Base-by-base conservation (phyloP, 2,329 filamentous ascomycete genomes). In the Aspergillus uvarum region DNA sequence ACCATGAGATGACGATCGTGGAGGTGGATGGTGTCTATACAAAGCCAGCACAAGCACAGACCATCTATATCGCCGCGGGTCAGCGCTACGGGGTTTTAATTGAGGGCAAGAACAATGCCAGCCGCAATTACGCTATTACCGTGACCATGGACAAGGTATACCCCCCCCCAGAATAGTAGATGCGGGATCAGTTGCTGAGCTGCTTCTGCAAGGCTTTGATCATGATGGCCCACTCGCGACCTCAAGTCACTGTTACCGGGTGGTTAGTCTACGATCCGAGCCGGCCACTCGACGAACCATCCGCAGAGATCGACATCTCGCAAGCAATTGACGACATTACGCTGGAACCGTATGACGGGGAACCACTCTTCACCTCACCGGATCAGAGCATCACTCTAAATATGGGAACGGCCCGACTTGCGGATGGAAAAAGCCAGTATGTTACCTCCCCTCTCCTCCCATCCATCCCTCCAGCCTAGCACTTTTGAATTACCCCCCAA, bases 131-230 rank as follows among this genome's bases (percentile, higher is more conserved):
- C 69, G 81, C 88, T 19, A 85, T 91, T 53, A 79, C 89, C 26
- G 83, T 47, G 38, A 87, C 85, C 67, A 90, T 90, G 87, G 88
- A 91, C 63, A 85, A 81, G 48, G 82, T 85, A 51, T 26, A n/a
- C n/a, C n/a, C n/a, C n/a, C n/a, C n/a, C n/a, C n/a, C n/a, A n/a
- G 26, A 8, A 8, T 7, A 29, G 26, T 29, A 6, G 26, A 8
- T 29, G 26, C 26, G 26, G 26, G 5, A 1, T 29, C 26, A 0
- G 5, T 29, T 44, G 38, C 38, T 55, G 26, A 48, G 16, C 38
- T 10, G 2, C 21, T 24, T n/a, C 5, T 44, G 24, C 55, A 83
- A 81, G 79, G 80, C 51, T 78, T 90, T 2, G 93, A 95, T 67
- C 91, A 93, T 67, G 68, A 74, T 0, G 71, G 93, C 14, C 90